Evolutionary conservation across 768 basidiomycete genomes (phyloP), one percentile per base, ranked within the genome.

Genomic region (Guyanaporus albipodus): DNA sequence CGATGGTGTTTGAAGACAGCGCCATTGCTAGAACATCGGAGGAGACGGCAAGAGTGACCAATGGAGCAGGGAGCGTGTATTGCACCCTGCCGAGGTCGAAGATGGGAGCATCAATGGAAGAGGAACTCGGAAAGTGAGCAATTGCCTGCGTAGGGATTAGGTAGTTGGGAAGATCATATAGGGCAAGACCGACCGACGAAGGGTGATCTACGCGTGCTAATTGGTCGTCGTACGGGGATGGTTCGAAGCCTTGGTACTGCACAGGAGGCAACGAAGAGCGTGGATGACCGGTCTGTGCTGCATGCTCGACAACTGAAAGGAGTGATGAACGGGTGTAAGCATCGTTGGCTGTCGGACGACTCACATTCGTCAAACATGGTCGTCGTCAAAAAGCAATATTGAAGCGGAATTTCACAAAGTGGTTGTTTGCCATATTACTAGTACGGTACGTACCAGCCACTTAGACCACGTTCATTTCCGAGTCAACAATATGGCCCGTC

Each of bases 21-120:
- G 82, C 91, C 83, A 96, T 92, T 33, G 82, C 84, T 19, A 97
- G 78, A 59, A 89, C 73, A 66, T 94, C 91, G 21, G 88, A 93
- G 55, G 85, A 85, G 44, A 93, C 87, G 35, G 82, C 86, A 40
- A 96, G 79, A 44, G 83, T 82, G 26, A 90, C 67, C 38, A 97
- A 76, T n/a, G 85, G 77, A 6, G 91, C 89, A 23, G 91, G 87
- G 33, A 92, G 84, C 4, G 83, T 80, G 62, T 86, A 92, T 69
- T 96, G 94, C 19, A 97, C 94, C 53, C 82, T 75, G 44, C 82
- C 85, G n/a, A 93, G 78, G 52, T 88, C 85, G 66, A 93, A 91
- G 56, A 91, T 73, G 36, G 86, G 79, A 26, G 70, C 62, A n/a
- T 69, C 62, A 7, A 66, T 59, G 11, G 73, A 69, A n/a, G 64